These are phyloP conservation scores for Penicillium brasilianum DNA, from an alignment of 2,329 filamentous ascomycete species.

Conservation along the genomic window DNA sequence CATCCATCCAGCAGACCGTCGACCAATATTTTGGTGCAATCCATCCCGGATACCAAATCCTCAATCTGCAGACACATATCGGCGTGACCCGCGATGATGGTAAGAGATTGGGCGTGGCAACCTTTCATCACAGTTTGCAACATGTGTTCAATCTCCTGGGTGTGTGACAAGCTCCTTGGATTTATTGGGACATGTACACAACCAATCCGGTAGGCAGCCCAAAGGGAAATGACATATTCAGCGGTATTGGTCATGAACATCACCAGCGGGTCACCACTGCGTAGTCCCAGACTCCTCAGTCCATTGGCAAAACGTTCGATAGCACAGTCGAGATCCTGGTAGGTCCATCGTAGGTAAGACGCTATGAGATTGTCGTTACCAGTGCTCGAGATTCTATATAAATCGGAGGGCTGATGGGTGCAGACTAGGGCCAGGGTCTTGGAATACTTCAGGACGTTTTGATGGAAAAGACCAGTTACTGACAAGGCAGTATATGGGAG, in stretches of 20 bases:
- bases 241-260: conserved; percentile 18
- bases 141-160: conserved; percentile 2
- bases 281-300: conserved; percentile 2
- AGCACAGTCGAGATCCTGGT: neutral
- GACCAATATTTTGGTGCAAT: neutral
- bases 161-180: conserved; percentile 17
- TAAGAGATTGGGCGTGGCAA: neutral
- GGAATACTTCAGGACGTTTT: neutral
- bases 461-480: neutral
- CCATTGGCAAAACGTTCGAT: neutral
- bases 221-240: conserved; percentile 24
- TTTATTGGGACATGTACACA: conserved; percentile 23
- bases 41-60: neutral
- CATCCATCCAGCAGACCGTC: neutral
- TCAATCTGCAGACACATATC: neutral
- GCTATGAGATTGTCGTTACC: neutral
- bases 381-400: neutral
- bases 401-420: neutral
- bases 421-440: neutral
- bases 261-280: conserved; percentile 7
- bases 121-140: neutral
- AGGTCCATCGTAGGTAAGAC: neutral
- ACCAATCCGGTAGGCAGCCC: conserved; percentile 25
- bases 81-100: neutral
- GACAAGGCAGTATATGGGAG: neutral